Base-by-base conservation (phyloP, 163 green algal species). In the Picocystis sp. region DNA sequence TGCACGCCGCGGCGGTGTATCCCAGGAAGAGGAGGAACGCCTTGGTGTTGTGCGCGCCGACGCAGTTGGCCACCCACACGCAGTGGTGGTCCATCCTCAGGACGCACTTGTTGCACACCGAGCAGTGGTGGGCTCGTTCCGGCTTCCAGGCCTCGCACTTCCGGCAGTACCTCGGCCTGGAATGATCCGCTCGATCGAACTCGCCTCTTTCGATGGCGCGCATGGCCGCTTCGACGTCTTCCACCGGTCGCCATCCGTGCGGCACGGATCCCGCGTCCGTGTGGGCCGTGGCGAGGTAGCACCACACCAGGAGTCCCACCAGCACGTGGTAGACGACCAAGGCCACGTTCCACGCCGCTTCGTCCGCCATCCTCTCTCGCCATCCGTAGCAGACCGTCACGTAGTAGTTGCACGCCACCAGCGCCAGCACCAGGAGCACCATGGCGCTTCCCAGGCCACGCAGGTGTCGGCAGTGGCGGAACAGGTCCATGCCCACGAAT, bases 101-200 rank as follows among this genome's bases (percentile, higher is more conserved):
- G 22, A 77, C 59, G 63, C 69, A 77, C 25, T 46, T 42, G 41
- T 61, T 52, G 47, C 67, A 76, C 43, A 77, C 65, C 49, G 60
- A 77, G 73, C 80, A 85, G 67, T 93, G 83, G 62, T 93, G 83
- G 2, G 81, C 62, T 2, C 83, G 67, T 47, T 79, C 62, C 13
- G 83, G 82, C 63, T 93, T 93, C 83, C 83, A 93, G 0, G 61
- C 69, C 47, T 78, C 56, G 67, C 69, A 77, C 51, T 72, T 72
- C 15, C 60, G 45, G 55, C 69, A 77, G 34, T 61, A 73, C 24
- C 63, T 53, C 14, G n/a, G 34, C 10, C 62, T 49, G 38, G 21
- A 13, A n/a, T 46, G 42, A 49, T 51, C 44, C 5, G 47, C 35
- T 22, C 43, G 35, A 25, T 61, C 54, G n/a, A 34, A 22, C 9